Evolutionary conservation across 495 filamentous ascomycete genomes (phyloP), one percentile per base, ranked within the genome.

Genomic region (Xylaria nigripes): DNA sequence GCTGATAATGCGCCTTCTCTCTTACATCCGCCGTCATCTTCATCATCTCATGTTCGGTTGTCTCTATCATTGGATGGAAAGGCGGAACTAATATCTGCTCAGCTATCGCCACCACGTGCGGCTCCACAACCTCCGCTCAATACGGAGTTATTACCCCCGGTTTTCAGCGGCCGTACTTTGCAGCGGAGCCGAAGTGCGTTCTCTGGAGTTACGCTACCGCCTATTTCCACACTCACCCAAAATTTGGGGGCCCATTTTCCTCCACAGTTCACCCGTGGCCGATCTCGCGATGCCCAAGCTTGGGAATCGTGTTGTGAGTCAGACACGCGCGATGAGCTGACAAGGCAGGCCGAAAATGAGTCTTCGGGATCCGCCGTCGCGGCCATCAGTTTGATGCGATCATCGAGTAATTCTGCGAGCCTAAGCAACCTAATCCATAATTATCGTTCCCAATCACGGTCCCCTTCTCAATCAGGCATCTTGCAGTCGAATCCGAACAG

Each of bases 271-370:
- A 60, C 64, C 6, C 70, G 81, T 55, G 89, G 90, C 24, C 80
- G 90, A 36, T 93, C 89, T 40, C 79, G 88, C 30, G 87, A 95
- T 67, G 83, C 87, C 15, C 81, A 86, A 25, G 86, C 83, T 29
- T 95, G 90, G 90, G 86, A 93, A 65, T 86, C 85, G 55, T 85
- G 82, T 70, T 86, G 85, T 63, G 87, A 89, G 61, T 79, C 78
- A 7, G 83, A 88, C 52, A 83, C 80, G 48, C 79, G 83, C 12
- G 84, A 86, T 65, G 81, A 85, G 41, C 68, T 95, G 41, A 86
- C 81, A 7, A 79, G 77, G 5, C 85, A 86, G 55, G 84, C 85
- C 10, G 81, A 90, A 72, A 76, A 84, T 65, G 80, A 89, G 65
- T 80, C 84, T 42, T 82, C 73, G 43, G 85, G 82, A 12, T 89